Conservation (phyloP, 805 yeast species). For the Blastobotrys muscicola region DNA sequence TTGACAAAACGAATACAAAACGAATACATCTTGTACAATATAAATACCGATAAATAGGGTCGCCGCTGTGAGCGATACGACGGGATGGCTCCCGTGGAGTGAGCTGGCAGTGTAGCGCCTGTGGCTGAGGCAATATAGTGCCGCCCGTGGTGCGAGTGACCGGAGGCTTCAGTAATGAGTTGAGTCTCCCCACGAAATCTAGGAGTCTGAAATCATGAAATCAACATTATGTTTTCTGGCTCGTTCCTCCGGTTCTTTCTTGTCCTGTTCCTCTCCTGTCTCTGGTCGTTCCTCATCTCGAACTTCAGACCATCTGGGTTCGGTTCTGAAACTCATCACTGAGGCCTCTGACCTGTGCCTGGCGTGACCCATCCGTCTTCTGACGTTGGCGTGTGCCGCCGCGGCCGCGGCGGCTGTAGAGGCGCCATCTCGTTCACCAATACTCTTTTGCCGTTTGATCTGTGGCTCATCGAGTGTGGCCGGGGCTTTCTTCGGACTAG, state of each 20-base stretch:
- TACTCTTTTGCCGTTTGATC: conserved; percentile 12
- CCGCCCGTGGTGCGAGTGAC: no score
- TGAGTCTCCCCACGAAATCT: neutral
- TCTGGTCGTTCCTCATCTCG: neutral
- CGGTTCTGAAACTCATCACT: conserved; percentile 6
- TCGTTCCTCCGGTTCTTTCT: conserved; percentile 7
- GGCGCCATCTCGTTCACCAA: conserved; percentile 8
- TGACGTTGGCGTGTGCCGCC: conserved; percentile 9
- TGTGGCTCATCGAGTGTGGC: conserved; percentile 1
- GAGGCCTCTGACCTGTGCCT: conserved; percentile 19
- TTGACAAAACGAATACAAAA: no score
- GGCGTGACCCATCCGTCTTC: conserved; percentile 12
- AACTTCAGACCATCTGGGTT: neutral
- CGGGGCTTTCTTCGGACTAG: conserved; percentile 3
- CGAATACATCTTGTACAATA: neutral
- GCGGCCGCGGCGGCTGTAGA: conserved; percentile 11
- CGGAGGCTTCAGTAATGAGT: no score
- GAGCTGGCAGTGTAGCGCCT: no score
- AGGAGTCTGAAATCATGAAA: conserved; percentile 14
- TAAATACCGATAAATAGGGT: neutral
- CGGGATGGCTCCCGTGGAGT: no score
- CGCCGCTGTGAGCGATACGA: neutral
- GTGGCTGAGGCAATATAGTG: no score
- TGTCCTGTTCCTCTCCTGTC: conserved; percentile 1
- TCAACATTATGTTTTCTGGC: conserved; percentile 17